A percentile compares a stretch with the other conserved stretches of the same genome.
These are phyloP conservation scores for Diaporthe amygdali DNA, from an alignment of 2,329 filamentous ascomycete species.

Conservation along the genomic window DNA sequence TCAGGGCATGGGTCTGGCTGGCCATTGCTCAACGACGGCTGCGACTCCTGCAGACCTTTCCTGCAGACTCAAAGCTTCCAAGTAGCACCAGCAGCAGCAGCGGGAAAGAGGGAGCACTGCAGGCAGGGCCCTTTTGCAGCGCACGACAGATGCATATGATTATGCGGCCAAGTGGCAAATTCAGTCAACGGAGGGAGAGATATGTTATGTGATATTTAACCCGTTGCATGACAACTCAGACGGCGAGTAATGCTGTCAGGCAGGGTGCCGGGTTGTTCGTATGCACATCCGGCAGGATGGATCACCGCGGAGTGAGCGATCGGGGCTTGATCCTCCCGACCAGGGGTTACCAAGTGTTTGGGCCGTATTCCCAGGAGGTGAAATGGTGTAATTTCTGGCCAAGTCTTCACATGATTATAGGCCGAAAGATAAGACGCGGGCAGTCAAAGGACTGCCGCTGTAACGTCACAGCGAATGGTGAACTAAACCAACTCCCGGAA, in stretches of 20 bases:
- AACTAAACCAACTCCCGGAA: neutral
- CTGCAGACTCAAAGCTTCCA: neutral
- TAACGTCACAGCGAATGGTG: neutral
- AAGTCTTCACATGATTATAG: neutral
- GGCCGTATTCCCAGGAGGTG: neutral
- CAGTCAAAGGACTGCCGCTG: neutral
- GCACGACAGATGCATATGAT: neutral
- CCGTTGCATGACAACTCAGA: neutral
- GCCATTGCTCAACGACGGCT: neutral
- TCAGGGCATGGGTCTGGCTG: neutral
- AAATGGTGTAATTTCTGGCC: neutral
- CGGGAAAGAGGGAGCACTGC: neutral
- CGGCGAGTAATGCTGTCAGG: neutral
- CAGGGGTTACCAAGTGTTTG: neutral
- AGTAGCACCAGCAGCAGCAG: neutral
- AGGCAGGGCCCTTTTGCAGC: neutral
- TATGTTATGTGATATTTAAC: neutral
- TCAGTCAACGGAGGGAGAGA: neutral
- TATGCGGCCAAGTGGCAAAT: conserved; percentile 3
- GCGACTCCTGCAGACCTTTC: neutral
- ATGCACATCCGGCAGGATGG: neutral
- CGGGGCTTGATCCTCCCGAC: neutral
- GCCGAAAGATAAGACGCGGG: neutral
- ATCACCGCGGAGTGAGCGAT: neutral
- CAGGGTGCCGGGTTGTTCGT: neutral